Evolutionary conservation across 1,139 yeast genomes (phyloP).

Genomic region (Sugiyamaella neomexicana): DNA sequence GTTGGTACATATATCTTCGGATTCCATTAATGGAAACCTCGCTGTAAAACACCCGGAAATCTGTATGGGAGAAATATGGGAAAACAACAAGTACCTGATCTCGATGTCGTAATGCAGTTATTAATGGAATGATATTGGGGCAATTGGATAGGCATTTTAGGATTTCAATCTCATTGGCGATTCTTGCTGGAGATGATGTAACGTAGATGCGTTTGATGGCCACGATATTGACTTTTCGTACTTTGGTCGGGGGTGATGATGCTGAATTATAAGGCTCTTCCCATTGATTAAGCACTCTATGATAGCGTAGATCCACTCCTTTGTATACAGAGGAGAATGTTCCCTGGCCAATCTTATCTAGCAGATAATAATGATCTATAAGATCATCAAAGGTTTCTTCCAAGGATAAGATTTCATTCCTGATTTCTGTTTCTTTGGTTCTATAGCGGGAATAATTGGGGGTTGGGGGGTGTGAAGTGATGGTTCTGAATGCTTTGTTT

Average conservation of each 20-base stretch:
- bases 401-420: slow-evolving; percentile 59
- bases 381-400: slow-evolving; percentile 65
- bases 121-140: slow-evolving; percentile 77
- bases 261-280: slow-evolving; percentile 16
- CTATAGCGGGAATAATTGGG: slow-evolving; percentile 2
- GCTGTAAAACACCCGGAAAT: slow-evolving; percentile 76
- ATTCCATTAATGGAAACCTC: slow-evolving; percentile 78
- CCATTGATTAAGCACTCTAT: slow-evolving; percentile 35
- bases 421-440: slow-evolving; percentile 7
- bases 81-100: slow-evolving; percentile 93
- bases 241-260: neutral
- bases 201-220: slow-evolving; percentile 94
- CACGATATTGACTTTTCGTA: slow-evolving; percentile 55
- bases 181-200: slow-evolving; percentile 90
- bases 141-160: slow-evolving; percentile 68
- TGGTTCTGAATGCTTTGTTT: neutral
- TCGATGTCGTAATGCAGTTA: slow-evolving; percentile 81
- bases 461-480: neutral
- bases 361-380: slow-evolving; percentile 57
- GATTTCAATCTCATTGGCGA: slow-evolving; percentile 79
- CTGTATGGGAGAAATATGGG: slow-evolving; percentile 90
- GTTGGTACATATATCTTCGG: slow-evolving; percentile 74
- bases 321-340: slow-evolving; percentile 90
- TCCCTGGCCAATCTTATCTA: slow-evolving; percentile 93
- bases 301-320: slow-evolving; percentile 62